phyloP scores from a whole-genome alignment of 2,329 filamentous ascomycete genomes.

The Fusarium denticulatum region DNA sequence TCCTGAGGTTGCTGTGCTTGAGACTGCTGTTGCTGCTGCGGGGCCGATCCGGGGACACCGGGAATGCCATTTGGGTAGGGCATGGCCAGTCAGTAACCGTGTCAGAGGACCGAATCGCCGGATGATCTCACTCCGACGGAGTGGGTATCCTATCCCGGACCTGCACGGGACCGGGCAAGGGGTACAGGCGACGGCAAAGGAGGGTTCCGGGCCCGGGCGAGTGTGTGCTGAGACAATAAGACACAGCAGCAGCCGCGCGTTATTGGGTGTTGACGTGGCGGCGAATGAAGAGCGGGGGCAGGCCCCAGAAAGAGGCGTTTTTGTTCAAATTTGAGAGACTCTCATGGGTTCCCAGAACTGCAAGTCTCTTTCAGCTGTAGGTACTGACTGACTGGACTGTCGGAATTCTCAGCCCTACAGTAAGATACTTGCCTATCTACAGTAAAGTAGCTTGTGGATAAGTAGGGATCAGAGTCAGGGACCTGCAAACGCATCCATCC shows the following conservation, averaged over 20 bases:
- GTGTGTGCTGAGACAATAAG: conserved; percentile 5
- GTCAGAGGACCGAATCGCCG: neutral
- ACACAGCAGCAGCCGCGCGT: neutral
- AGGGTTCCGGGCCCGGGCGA: conserved; percentile 6
- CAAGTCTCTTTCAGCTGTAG: conserved; percentile 20
- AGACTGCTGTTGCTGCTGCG: conserved; percentile 37
- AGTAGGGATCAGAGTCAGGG: conserved; percentile 12
- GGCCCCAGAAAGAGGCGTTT: conserved; percentile 11
- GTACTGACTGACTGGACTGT: neutral
- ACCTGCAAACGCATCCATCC: neutral
- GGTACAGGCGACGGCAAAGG: neutral
- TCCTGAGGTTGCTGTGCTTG: conserved; percentile 48
- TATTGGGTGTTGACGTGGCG: conserved; percentile 2
- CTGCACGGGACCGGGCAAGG: neutral
- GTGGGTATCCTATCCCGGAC: conserved; percentile 24
- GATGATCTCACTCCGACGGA: conserved; percentile 4
- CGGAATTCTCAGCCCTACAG: conserved; percentile 1
- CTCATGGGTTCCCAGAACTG: conserved; percentile 18
- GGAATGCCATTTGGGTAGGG: conserved; percentile 36
- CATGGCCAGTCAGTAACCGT: conserved; percentile 22
- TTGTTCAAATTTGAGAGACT: conserved; percentile 4
- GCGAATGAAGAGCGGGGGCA: neutral
- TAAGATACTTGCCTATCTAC: neutral
- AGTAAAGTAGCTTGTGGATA: conserved; percentile 7
- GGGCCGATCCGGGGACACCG: conserved; percentile 32